Percentiles rank a stretch among this genome's conserved stretches.
Conservation (phyloP, 2,329 filamentous ascomycete species). For the Xylariales sp. region DNA sequence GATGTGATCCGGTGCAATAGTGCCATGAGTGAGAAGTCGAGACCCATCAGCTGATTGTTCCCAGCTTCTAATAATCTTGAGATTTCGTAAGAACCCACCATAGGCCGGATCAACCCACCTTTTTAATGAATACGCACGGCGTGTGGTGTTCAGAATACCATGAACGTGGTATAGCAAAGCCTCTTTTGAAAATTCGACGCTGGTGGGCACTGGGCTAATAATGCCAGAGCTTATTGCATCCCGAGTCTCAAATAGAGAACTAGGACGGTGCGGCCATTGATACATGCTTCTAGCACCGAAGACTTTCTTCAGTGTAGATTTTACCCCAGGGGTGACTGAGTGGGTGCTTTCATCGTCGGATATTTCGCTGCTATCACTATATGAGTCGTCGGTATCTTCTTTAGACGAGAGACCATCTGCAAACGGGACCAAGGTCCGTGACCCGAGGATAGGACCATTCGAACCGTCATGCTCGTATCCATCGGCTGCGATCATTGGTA, state of each 20-base stretch:
- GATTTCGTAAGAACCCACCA: slow-evolving; percentile 44
- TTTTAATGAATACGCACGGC: slow-evolving; percentile 35
- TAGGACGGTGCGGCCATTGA: slow-evolving; percentile 33
- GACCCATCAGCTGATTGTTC: slow-evolving; percentile 56
- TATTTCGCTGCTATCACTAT: slow-evolving; percentile 18
- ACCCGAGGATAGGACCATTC: background rate
- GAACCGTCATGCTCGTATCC: background rate
- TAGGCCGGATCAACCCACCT: slow-evolving; percentile 42
- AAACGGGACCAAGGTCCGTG: slow-evolving; percentile 28
- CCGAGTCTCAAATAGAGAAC: slow-evolving; percentile 35
- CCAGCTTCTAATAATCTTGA: slow-evolving; percentile 57
- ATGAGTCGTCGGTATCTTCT: slow-evolving; percentile 33
- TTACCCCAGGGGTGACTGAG: slow-evolving; percentile 5
- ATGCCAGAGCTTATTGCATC: slow-evolving; percentile 30
- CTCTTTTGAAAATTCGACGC: slow-evolving; percentile 38
- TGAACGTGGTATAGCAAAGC: slow-evolving; percentile 43
- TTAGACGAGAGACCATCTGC: slow-evolving; percentile 34
- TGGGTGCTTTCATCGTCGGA: slow-evolving; percentile 27
- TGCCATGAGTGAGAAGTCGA: slow-evolving; percentile 50
- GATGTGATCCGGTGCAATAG: slow-evolving; percentile 52
- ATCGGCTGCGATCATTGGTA: background rate
- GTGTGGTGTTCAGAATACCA: slow-evolving; percentile 41
- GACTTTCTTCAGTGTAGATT: slow-evolving; percentile 23
- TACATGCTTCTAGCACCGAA: slow-evolving; percentile 24
- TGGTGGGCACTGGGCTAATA: slow-evolving; percentile 32